phyloP scores from a whole-genome alignment of 176 grass and related monocot species.

The Oryza officinalis region DNA sequence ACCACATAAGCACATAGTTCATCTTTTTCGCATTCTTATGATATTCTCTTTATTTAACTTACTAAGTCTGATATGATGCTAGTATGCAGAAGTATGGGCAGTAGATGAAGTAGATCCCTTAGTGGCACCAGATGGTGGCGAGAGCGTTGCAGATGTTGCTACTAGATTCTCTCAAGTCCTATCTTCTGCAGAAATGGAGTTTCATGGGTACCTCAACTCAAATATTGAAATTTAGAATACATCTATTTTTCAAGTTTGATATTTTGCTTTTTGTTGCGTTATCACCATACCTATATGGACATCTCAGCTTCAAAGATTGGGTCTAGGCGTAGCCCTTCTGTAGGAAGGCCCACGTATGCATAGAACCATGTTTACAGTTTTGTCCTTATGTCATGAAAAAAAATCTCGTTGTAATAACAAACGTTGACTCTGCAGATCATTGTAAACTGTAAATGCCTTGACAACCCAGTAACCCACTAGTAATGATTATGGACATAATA shows the following conservation, averaged over 20 bases:
- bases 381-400: background rate
- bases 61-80: slow-evolving; percentile 31
- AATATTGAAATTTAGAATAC: background rate
- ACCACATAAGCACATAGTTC: background rate
- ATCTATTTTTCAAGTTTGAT: background rate
- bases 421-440: background rate
- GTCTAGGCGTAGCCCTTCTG: background rate
- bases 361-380: background rate
- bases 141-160: slow-evolving; percentile 83
- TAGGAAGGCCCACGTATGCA: background rate
- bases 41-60: background rate
- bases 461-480: background rate
- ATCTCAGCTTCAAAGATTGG: background rate
- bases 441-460: background rate
- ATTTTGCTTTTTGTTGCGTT: background rate
- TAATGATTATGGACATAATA: background rate
- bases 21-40: background rate
- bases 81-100: slow-evolving; percentile 90
- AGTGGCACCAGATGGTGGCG: slow-evolving; percentile 66
- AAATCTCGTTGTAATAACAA: background rate
- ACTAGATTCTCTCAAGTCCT: slow-evolving; percentile 58
- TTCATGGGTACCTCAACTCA: slow-evolving; percentile 54
- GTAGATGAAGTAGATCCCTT: slow-evolving; percentile 76
- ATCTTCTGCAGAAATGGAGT: slow-evolving; percentile 46
- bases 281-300: background rate